Evolutionary conservation across 2,329 filamentous ascomycete genomes (phyloP).

Genomic region (Aureobasidium lini): DNA sequence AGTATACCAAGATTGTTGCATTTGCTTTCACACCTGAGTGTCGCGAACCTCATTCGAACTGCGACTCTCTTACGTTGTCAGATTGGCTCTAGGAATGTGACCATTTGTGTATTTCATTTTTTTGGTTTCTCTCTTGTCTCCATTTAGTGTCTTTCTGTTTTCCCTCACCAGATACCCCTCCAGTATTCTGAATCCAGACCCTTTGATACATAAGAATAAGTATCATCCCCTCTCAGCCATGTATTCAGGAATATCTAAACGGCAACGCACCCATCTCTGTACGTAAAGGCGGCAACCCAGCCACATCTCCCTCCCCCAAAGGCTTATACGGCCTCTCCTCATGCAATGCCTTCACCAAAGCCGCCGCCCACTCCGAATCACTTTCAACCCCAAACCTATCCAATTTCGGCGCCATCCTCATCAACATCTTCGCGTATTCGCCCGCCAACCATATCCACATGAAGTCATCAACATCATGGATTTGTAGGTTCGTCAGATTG

Average conservation of each 20-base stretch:
- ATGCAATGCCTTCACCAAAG: neutral
- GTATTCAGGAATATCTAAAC: neutral
- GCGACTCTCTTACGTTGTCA: too few species aligned
- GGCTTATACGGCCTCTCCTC: neutral
- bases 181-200: too few species aligned
- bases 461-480: too few species aligned
- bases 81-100: too few species aligned
- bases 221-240: neutral
- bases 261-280: neutral
- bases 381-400: neutral
- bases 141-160: too few species aligned
- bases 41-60: too few species aligned
- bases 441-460: neutral
- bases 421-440: neutral
- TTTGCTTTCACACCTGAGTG: neutral
- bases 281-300: neutral
- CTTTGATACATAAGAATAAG: too few species aligned
- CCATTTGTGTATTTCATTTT: too few species aligned
- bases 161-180: too few species aligned
- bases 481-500: too few species aligned
- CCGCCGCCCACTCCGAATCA: neutral
- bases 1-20: neutral
- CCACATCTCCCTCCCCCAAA: neutral
- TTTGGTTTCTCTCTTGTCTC: too few species aligned
- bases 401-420: neutral